These are phyloP conservation scores for Hypoxylon sp. DNA, from an alignment of 2,329 filamentous ascomycete species.

Conservation along the genomic window DNA sequence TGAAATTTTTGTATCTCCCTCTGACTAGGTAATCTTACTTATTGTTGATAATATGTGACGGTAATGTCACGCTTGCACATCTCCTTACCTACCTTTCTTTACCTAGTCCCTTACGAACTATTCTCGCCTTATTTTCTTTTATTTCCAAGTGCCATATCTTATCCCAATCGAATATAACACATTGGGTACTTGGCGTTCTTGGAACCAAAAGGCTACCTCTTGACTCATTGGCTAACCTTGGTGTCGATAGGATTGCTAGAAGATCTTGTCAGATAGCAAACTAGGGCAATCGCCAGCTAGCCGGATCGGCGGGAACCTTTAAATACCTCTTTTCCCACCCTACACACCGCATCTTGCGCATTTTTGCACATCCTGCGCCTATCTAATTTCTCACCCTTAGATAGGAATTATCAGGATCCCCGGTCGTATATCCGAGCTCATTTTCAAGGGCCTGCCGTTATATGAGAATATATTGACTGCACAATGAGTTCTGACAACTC, in stretches of 20 bases:
- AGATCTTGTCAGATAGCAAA: conserved; percentile 22
- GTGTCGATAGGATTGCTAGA: background rate
- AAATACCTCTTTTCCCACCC: conserved; percentile 18
- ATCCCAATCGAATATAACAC: conserved; percentile 3
- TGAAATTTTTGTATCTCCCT: conserved; percentile 10
- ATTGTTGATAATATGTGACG: conserved; percentile 9
- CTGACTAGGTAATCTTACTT: background rate
- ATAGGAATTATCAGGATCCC: conserved; percentile 35
- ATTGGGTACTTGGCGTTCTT: background rate
- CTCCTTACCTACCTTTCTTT: background rate
- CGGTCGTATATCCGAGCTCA: conserved; percentile 36
- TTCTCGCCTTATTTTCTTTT: conserved; percentile 3
- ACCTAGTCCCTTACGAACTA: conserved; percentile 3
- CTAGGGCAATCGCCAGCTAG: conserved; percentile 6
- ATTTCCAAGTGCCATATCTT: background rate
- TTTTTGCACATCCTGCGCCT: conserved; percentile 19
- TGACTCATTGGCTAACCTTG: conserved; percentile 9
- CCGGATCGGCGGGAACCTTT: conserved; percentile 4
- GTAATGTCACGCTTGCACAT: conserved; percentile 2
- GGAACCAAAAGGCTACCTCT: conserved; percentile 9
- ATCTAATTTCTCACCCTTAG: conserved; percentile 35
- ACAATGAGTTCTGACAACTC: conserved; percentile 61
- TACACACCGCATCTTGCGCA: conserved; percentile 26
- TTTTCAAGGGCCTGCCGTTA: conserved; percentile 6
- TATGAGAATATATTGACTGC: conserved; percentile 24